Evolutionary conservation across 169 alveolate genomes (phyloP), one percentile per base, ranked within the genome.

Genomic region (Amoebophrya sp.): DNA sequence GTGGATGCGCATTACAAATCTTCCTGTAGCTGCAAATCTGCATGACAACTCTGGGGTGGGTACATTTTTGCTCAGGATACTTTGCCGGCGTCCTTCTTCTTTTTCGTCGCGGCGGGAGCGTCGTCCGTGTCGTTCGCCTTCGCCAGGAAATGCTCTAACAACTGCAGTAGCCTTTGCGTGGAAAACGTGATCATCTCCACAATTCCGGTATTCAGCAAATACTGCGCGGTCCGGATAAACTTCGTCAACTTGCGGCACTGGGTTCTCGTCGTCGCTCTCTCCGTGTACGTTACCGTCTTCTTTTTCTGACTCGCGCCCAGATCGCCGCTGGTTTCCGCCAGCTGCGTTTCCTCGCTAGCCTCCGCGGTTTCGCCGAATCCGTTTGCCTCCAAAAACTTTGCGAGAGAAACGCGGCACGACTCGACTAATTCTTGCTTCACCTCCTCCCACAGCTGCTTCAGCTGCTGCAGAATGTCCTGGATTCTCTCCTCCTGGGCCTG

Each of bases 211-310:
- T 47, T 47, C 66, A 47, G 66, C 7, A 47, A 18, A 47, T 47
- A 97, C 94, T 97, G 98, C 77, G 96, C 94, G 83, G 96, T 95
- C 77, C 98, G 95, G 0, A 97, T 96, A 93, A 96, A 97, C 90
- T 96, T 96, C 38, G 96, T 94, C 77, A 97, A 95, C 93, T 97
- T 96, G 92, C 97, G 94, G 94, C 97, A 97, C 94, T 97, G 98
- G 14, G 98, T 97, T 90, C 98, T 94, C 29, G 97, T 95, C 23
- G 98, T 97, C 18, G 98, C 99, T 91, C 97, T 98, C 93, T 97
- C 97, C 0, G 98, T 97, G 94, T 96, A 97, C 25, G 97, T 97
- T 14, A 95, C 90, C 25, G 55, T 93, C 35, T 90, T 7, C 66
- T 47, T 47, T 47, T 47, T 47, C 18, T 47, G 93, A 91, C 32